A percentile compares a stretch with the other conserved stretches of the same genome.
These are phyloP conservation scores for Pleurotus ostreatus DNA, from an alignment of 768 basidiomycete genomes.

Conservation along the genomic window DNA sequence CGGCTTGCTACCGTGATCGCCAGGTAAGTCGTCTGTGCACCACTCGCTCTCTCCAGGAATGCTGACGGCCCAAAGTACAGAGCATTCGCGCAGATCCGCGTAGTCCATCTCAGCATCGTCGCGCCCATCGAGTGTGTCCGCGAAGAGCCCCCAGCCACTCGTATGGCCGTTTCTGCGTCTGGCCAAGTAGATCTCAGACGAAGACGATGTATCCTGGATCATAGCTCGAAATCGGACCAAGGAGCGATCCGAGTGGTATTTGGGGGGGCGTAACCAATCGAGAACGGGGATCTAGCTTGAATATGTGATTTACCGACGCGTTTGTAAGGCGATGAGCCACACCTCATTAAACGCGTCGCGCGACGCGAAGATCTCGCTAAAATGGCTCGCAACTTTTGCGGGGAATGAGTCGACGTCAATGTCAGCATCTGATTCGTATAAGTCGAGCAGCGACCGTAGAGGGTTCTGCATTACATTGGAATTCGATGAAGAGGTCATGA, in stretches of 20 bases:
- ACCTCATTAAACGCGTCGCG: constrained; percentile 39
- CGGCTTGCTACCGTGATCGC: not conserved
- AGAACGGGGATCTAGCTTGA: constrained; percentile 54
- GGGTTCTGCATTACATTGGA: constrained; percentile 27
- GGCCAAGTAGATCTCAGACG: constrained; percentile 70
- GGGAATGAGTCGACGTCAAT: constrained; percentile 32
- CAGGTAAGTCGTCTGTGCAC: constrained; percentile 30
- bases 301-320: not conserved
- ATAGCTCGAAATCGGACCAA: constrained; percentile 74
- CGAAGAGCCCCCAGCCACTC: constrained; percentile 75
- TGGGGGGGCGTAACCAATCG: constrained; percentile 42
- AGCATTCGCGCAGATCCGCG: constrained; percentile 55
- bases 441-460: constrained; percentile 39
- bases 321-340: constrained; percentile 4
- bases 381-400: constrained; percentile 39
- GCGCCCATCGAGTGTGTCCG: constrained; percentile 17
- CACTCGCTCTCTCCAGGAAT: constrained; percentile 68
- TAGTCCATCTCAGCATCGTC: constrained; percentile 37
- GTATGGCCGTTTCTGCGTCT: constrained; percentile 34
- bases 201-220: constrained; percentile 78
- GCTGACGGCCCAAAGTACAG: constrained; percentile 67
- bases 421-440: constrained; percentile 32
- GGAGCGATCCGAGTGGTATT: constrained; percentile 43
- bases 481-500: too few relatives aligned
- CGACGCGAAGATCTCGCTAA: constrained; percentile 37